Conservation (phyloP, 768 basidiomycete species). For the Lepiota subincarnata region DNA sequence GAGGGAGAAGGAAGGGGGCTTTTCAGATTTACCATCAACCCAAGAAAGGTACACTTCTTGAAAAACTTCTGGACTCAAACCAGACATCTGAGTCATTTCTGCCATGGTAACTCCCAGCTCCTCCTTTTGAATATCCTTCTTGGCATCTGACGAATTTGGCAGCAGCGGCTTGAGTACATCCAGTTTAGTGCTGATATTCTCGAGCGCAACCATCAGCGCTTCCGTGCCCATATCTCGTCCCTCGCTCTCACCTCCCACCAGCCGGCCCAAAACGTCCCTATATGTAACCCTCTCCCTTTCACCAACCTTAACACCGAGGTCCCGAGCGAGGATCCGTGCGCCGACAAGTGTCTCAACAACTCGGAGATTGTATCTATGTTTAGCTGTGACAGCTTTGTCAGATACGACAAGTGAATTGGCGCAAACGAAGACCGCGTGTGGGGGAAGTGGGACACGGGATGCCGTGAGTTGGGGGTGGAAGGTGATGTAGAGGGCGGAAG, state of each 20-base stretch:
- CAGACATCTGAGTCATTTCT: slow-evolving; percentile 68
- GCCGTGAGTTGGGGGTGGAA: slow-evolving; percentile 76
- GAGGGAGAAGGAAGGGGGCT: not conserved
- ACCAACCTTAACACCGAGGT: slow-evolving; percentile 42
- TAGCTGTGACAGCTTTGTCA: slow-evolving; percentile 75
- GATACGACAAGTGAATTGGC: slow-evolving; percentile 83
- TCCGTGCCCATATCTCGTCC: slow-evolving; percentile 43
- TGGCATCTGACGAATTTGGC: slow-evolving; percentile 11
- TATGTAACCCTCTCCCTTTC: slow-evolving; percentile 56
- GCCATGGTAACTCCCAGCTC: slow-evolving; percentile 66
- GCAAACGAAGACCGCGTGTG: slow-evolving; percentile 60
- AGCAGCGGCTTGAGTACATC: slow-evolving; percentile 46
- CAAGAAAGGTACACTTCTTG: slow-evolving; percentile 68
- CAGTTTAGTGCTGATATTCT: slow-evolving; percentile 42
- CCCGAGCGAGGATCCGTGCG: slow-evolving; percentile 66
- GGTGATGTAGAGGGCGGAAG: slow-evolving; percentile 72
- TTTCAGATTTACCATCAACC: slow-evolving; percentile 64
- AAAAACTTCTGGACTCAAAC: slow-evolving; percentile 52
- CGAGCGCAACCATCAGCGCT: slow-evolving; percentile 43
- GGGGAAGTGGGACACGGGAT: slow-evolving; percentile 58
- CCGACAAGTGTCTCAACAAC: slow-evolving; percentile 88
- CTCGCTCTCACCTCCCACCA: slow-evolving; percentile 42
- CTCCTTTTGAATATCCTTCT: slow-evolving; percentile 19
- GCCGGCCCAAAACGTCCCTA: slow-evolving; percentile 61
- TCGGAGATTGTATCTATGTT: slow-evolving; percentile 80